These are phyloP conservation scores for Nemania serpens DNA, from an alignment of 2,329 filamentous ascomycete genomes.

Conservation along the genomic window DNA sequence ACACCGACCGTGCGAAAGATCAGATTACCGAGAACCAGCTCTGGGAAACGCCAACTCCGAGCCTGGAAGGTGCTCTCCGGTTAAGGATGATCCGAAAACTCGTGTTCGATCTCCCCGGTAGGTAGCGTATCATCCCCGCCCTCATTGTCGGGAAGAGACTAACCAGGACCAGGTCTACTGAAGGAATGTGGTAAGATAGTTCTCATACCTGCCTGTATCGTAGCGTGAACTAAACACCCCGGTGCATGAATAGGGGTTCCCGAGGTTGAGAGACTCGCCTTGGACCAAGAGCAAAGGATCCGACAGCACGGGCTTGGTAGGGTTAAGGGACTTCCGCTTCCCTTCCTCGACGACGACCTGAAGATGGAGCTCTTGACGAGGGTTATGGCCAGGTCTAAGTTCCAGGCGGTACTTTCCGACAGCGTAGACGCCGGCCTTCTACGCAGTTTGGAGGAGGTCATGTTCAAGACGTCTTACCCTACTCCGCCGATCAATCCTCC, in stretches of 20 bases:
- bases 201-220: background rate
- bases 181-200: slow-evolving; percentile 20
- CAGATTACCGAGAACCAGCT: slow-evolving; percentile 7
- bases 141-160: background rate
- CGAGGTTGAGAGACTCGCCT: slow-evolving; percentile 23
- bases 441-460: slow-evolving; percentile 14
- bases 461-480: slow-evolving; percentile 25
- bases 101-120: slow-evolving; percentile 20
- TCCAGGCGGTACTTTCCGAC: slow-evolving; percentile 5
- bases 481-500: slow-evolving; percentile 19
- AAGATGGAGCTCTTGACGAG: slow-evolving; percentile 27
- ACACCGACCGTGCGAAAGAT: slow-evolving; percentile 15
- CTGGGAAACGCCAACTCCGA: slow-evolving; percentile 7
- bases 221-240: background rate
- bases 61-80: slow-evolving; percentile 10
- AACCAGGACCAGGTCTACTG: slow-evolving; percentile 4
- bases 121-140: background rate
- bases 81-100: slow-evolving; percentile 6
- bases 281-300: slow-evolving; percentile 15
- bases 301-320: slow-evolving; percentile 3
- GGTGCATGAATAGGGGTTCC: slow-evolving; percentile 11
- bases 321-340: slow-evolving; percentile 9
- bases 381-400: slow-evolving; percentile 18
- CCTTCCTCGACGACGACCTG: slow-evolving; percentile 12
- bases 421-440: slow-evolving; percentile 13